Conservation (phyloP, 2,329 filamentous ascomycete species). For the Claviceps monticola region DNA sequence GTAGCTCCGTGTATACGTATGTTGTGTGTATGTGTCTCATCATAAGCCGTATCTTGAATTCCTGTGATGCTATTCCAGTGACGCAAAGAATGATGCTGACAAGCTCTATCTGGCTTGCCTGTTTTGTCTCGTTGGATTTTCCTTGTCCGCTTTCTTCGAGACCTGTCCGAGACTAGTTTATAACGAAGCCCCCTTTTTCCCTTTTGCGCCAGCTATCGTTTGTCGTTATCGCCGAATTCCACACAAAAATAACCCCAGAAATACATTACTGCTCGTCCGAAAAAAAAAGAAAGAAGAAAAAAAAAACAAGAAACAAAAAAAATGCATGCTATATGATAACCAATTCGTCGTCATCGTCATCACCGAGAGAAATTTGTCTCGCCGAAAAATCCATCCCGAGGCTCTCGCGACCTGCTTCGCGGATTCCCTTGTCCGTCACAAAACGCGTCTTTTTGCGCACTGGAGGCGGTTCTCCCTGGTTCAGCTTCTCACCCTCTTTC, state of each 20-base stretch:
- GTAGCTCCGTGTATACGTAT: no score
- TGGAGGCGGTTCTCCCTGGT: slow-evolving; percentile 23
- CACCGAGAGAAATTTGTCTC: slow-evolving; percentile 21
- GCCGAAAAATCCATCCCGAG: slow-evolving; percentile 38
- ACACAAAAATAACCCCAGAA: not conserved
- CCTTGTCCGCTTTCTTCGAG: no score
- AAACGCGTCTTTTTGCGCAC: slow-evolving; percentile 66
- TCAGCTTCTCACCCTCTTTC: slow-evolving; percentile 44
- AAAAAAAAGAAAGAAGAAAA: not conserved
- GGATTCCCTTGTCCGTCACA: slow-evolving; percentile 62
- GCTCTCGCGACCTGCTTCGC: slow-evolving; percentile 63
- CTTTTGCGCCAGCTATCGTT: no score
- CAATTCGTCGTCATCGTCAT: slow-evolving; percentile 39
- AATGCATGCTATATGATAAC: slow-evolving; percentile 26
- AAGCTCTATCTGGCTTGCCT: not conserved
- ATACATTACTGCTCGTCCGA: not conserved
- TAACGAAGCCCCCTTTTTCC: no score
- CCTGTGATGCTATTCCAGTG: not conserved
- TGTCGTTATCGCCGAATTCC: not conserved
- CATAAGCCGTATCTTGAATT: not conserved
- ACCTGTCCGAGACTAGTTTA: no score
- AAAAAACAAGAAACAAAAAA: not conserved
- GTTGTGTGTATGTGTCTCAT: not conserved
- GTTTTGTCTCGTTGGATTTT: no score
- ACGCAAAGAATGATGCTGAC: not conserved